Evolutionary conservation across 2,329 filamentous ascomycete species (phyloP), one percentile per base, ranked within the genome.

Genomic region (Pyricularia sp.): DNA sequence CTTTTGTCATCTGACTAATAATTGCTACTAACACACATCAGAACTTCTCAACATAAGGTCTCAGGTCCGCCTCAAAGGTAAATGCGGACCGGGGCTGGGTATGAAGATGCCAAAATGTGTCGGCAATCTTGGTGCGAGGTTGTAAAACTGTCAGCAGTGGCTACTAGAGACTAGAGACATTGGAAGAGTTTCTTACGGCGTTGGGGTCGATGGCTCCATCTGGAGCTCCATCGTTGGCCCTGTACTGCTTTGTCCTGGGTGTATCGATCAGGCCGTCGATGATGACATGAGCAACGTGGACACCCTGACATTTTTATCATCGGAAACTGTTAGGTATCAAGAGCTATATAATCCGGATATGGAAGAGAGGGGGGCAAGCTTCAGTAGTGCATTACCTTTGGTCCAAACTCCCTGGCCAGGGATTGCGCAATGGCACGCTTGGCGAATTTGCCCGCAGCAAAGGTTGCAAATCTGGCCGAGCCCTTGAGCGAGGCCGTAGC

Each of bases 261-360:
- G 91, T 93, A 77, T 96, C 91, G 77, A 97, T 97, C 1, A 92
- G 85, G 0, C 92, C 93, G 75, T 97, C 93, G 68, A 96, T 89
- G 70, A 97, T 88, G 5, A 90, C 88, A 79, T 96, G 92, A 0
- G 90, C 87, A 0, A 97, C 90, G 77, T 97, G 93, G 1, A 97
- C 86, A 2, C 93, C 93, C 77, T 92, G 33, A 28, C 4, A 7
- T 25, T 11, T 20, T 20, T 10, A 20, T 59, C 25, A 28, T 26
- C 1, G 28, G 23, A 14, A 12, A 26, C 23, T n/a, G 42, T 55
- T 55, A 61, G 58, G 28, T 25, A 61, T 28, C 58, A 55, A 7
- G 20, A 55, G 7, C 20, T n/a, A n/a, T n/a, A 9, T 10, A 20
- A n/a, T 9, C 20, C 20, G 17, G 42, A n/a, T 59, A 12, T 30